Evolutionary conservation across 805 yeast genomes (phyloP).

Genomic region (Spathaspora sp.): DNA sequence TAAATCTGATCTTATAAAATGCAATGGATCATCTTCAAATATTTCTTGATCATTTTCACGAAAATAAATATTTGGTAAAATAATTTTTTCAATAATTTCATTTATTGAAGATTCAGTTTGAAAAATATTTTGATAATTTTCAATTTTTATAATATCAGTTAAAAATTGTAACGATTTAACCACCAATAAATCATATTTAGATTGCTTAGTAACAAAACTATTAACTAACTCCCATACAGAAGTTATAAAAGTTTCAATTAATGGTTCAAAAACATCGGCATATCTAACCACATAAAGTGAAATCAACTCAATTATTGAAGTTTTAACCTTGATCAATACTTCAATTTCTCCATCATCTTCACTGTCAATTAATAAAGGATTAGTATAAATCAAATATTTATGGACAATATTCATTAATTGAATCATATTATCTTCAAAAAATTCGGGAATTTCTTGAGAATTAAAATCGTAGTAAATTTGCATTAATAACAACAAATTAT

Average conservation of each 20-base stretch:
- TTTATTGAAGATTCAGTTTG: slow-evolving; percentile 56
- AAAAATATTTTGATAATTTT: slow-evolving; percentile 64
- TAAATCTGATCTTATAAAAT: slow-evolving; percentile 84
- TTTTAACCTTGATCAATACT: slow-evolving; percentile 64
- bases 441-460: slow-evolving; percentile 97
- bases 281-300: slow-evolving; percentile 86
- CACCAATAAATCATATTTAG: slow-evolving; percentile 79
- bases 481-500: slow-evolving; percentile 63
- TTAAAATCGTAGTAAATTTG: slow-evolving; percentile 91
- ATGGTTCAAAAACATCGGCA: slow-evolving; percentile 83
- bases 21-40: slow-evolving; percentile 96
- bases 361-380: slow-evolving; percentile 49
- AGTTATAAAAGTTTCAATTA: slow-evolving; percentile 74
- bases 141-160: slow-evolving; percentile 73
- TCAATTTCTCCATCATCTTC: slow-evolving; percentile 70
- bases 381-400: slow-evolving; percentile 66
- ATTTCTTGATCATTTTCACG: slow-evolving; percentile 87
- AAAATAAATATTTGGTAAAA: slow-evolving; percentile 82
- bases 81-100: slow-evolving; percentile 76
- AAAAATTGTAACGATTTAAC: slow-evolving; percentile 77
- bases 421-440: slow-evolving; percentile 85
- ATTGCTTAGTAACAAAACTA: slow-evolving; percentile 60
- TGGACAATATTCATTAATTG: slow-evolving; percentile 78
- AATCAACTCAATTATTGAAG: slow-evolving; percentile 80
- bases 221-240: slow-evolving; percentile 74